phyloP scores from a whole-genome alignment of 2,329 filamentous ascomycete genomes.

The Aureobasidium zeae region DNA sequence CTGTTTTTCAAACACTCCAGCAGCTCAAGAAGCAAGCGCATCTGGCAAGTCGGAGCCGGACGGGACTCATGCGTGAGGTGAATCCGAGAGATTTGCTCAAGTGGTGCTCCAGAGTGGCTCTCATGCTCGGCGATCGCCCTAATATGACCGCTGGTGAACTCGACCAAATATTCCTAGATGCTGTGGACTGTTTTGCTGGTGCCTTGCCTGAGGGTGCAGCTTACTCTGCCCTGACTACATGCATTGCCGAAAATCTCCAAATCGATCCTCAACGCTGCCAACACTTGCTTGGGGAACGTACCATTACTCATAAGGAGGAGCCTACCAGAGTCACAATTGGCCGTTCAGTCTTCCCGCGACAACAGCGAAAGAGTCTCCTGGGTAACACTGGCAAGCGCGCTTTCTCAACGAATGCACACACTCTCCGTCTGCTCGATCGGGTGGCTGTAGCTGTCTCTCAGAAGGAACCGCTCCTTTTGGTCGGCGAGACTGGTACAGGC shows the following conservation, averaged over 20 bases:
- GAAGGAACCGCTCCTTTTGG: slow-evolving; percentile 81
- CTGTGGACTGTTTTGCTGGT: slow-evolving; percentile 83
- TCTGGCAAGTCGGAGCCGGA: slow-evolving; percentile 43
- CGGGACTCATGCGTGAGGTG: slow-evolving; percentile 50
- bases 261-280: slow-evolving; percentile 73
- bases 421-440: slow-evolving; percentile 76
- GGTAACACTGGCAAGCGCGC: slow-evolving; percentile 16
- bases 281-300: slow-evolving; percentile 64
- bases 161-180: slow-evolving; percentile 87
- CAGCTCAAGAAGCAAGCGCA: slow-evolving; percentile 33
- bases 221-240: slow-evolving; percentile 51
- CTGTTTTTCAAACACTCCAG: slow-evolving; percentile 42
- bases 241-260: slow-evolving; percentile 78
- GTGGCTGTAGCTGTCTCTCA: slow-evolving; percentile 73
- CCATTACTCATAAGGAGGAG: slow-evolving; percentile 54
- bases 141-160: slow-evolving; percentile 60
- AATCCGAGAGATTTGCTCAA: slow-evolving; percentile 78
- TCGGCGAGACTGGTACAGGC: slow-evolving; percentile 97
- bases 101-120: slow-evolving; percentile 71
- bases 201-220: slow-evolving; percentile 60
- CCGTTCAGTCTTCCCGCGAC: slow-evolving; percentile 23
- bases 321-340: slow-evolving; percentile 25
- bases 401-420: slow-evolving; percentile 84
- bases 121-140: slow-evolving; percentile 52
- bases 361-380: slow-evolving; percentile 7